Conservation (phyloP, 306 rosid genomes). For the Dalbergia cochinchinensis region DNA sequence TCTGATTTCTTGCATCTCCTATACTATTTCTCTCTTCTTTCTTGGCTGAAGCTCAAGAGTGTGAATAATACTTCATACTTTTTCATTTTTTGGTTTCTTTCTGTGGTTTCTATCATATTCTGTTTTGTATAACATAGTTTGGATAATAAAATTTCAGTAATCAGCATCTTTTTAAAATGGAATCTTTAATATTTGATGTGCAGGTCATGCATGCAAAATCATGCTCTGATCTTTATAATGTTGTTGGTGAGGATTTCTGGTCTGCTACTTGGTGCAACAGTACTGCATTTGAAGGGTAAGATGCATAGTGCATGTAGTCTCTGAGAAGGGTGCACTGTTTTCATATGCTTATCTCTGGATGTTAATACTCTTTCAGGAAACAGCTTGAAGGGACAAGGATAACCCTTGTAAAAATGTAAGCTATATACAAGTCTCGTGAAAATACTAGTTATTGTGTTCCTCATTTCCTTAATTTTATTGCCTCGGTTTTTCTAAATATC, state of each 20-base stretch:
- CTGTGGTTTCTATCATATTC: too few relatives aligned
- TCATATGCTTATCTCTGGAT: constrained; percentile 50
- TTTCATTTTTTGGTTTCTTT: too few relatives aligned
- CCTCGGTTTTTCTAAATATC: not conserved
- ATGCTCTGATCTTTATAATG: constrained; percentile 82
- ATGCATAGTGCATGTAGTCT: constrained; percentile 33
- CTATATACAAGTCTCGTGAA: constrained; percentile 37
- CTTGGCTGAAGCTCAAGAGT: too few relatives aligned
- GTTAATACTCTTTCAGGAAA: constrained; percentile 74
- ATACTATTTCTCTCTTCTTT: too few relatives aligned
- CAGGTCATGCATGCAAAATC: constrained; percentile 88
- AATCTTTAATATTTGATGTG: constrained; percentile 41
- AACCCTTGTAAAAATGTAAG: constrained; percentile 78
- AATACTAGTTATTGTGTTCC: constrained; percentile 36
- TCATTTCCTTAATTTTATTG: constrained; percentile 26
- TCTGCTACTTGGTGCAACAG: constrained; percentile 95
- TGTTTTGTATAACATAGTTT: not conserved
- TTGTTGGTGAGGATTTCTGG: constrained; percentile 96
- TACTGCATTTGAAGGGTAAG: constrained; percentile 86
- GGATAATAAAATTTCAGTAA: constrained; percentile 1
- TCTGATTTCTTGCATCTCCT: too few relatives aligned
- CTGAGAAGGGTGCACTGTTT: constrained; percentile 26
- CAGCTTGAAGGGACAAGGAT: constrained; percentile 96
- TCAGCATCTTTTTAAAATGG: constrained; percentile 13
- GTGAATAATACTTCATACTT: too few relatives aligned